These are phyloP conservation scores for Lycium barbarum DNA, from an alignment of 257 asterid species.

Conservation along the genomic window DNA sequence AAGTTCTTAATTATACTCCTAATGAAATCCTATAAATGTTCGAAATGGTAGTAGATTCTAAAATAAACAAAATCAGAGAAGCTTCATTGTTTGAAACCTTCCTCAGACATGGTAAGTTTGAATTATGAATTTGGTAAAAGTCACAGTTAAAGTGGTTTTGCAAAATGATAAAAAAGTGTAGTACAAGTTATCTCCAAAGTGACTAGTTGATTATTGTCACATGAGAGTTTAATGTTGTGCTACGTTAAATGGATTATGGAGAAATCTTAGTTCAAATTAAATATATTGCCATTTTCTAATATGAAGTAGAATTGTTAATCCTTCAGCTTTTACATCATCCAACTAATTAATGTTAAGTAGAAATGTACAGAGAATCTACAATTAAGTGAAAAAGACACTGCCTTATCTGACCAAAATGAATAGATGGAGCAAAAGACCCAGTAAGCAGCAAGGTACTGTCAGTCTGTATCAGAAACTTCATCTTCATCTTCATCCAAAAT, in stretches of 20 bases:
- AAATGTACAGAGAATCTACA: conserved; percentile 13
- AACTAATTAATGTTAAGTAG: neutral
- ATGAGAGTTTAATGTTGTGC: no score
- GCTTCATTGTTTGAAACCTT: no score
- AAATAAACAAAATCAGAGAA: no score
- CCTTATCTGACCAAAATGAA: neutral
- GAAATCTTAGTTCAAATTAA: neutral
- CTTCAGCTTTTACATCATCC: conserved; percentile 4
- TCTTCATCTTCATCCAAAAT: conserved; percentile 97
- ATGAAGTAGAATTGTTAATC: neutral
- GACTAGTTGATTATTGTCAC: neutral
- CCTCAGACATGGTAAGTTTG: no score
- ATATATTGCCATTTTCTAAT: neutral
- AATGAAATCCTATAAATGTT: no score
- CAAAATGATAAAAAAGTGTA: no score
- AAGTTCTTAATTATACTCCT: no score
- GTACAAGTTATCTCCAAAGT: neutral
- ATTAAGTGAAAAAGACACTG: neutral
- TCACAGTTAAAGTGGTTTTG: no score
- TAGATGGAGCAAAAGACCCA: neutral
- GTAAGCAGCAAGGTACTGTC: conserved; percentile 31
- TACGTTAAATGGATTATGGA: neutral
- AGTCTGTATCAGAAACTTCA: conserved; percentile 70
- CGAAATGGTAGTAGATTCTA: no score
- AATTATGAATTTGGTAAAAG: no score